Evolutionary conservation across 2,329 filamentous ascomycete species (phyloP), one percentile per base, ranked within the genome.

Genomic region (Trichoderma sp.): DNA sequence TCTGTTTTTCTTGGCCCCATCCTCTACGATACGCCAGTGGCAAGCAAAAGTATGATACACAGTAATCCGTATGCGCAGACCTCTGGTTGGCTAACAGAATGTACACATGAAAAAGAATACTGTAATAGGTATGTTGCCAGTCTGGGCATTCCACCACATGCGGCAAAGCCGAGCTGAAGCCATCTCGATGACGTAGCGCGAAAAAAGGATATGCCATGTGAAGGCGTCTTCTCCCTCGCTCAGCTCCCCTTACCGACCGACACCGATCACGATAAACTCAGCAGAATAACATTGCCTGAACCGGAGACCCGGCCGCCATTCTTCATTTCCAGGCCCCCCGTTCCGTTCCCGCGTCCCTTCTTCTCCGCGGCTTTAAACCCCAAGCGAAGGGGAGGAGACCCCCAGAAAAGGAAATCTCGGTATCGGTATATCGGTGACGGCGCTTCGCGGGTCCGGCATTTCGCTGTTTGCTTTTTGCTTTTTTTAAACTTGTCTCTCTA

Each of bases 111-210:
- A 21, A 5, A 12, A 14, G 33, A 14, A 35, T 35, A 14, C 33
- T 35, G 18, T 21, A 7, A 21, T 50, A 16, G 45, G 45, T 53
- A 53, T 53, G 45, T 53, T 53, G 50, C 50, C 50, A 24, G 50
- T 56, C 50, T 56, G 21, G 21, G 50, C 50, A 56, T 56, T 56
- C 50, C 60, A 63, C 59, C 38, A 24, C 68, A 63, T 24, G 14
- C 59, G 67, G 67, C 74, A 64, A 62, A 35, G 67, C 67, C 50
- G 74, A 75, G 41, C 45, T 35, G 29, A 66, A 18, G 35, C 21
- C 56, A 33, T 33, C 33, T 31, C 12, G 41, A 74, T 66, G 62
- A 74, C 71, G 71, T 74, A 74, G 71, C 21, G 59, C 7, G n/a
- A 21, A 50, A 50, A n/a, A 53, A 21, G 18, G n/a, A 53, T 21